Conservation (phyloP, 106 monocot species). For the Chionographis japonica region DNA sequence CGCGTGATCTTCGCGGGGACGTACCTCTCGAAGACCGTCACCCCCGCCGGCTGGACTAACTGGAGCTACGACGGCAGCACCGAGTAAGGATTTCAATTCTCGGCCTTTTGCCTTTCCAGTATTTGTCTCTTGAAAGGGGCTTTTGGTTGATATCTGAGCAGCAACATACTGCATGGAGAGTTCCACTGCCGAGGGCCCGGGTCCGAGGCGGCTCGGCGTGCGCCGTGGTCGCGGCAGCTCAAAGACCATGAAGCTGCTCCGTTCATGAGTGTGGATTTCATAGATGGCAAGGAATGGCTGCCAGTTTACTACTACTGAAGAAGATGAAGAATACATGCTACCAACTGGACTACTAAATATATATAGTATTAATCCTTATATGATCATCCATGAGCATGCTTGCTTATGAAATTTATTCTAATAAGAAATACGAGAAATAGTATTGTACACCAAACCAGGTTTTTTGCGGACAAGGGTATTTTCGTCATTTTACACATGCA, state of each 20-base stretch:
- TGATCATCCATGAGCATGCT: no score
- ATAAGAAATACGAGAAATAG: no score
- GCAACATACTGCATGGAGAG: slow-evolving; percentile 59
- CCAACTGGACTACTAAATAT: no score
- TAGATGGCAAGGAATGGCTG: slow-evolving; percentile 62
- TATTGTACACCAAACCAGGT: no score
- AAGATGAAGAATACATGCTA: no score
- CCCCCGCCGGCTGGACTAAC: slow-evolving; percentile 72
- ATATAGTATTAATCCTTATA: no score
- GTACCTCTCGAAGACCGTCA: slow-evolving; percentile 80
- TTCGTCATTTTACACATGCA: no score
- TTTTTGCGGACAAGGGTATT: no score
- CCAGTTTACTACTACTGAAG: slow-evolving; percentile 42
- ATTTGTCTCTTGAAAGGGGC: not conserved
- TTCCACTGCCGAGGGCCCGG: slow-evolving; percentile 68
- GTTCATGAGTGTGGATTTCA: slow-evolving; percentile 48
- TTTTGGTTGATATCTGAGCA: slow-evolving; percentile 14
- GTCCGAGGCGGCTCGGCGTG: slow-evolving; percentile 12
- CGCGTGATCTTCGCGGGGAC: slow-evolving; percentile 69
- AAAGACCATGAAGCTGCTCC: slow-evolving; percentile 28
- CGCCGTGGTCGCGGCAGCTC: slow-evolving; percentile 44
- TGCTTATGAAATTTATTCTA: no score
- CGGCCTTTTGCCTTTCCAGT: not conserved
- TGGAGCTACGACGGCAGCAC: slow-evolving; percentile 71
- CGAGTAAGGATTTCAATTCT: slow-evolving; percentile 25